Base-by-base conservation (phyloP, 1,284 basidiomycete genomes). In the Melampsora americana region DNA sequence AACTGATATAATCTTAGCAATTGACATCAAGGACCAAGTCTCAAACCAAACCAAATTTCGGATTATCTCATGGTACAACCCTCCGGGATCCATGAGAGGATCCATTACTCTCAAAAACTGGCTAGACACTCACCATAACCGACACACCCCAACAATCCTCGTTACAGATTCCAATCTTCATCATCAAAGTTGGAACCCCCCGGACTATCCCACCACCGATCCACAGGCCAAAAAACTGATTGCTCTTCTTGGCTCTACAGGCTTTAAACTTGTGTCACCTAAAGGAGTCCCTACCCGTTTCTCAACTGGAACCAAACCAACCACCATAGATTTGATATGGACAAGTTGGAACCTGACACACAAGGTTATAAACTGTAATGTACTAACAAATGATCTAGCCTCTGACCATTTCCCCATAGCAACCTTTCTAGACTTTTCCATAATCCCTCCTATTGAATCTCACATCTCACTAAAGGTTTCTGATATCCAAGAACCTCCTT, bases 401-500 rank as follows among this genome's bases (percentile, higher is more conserved):
- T 70, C 68, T 6, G 68, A 70, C 23, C 68, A 70, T 39, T 59
- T 60, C 28, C 68, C 68, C 23, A 70, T 70, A 20, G n/a, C 46
- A 11, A 50, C 66, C n/a, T n/a, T n/a, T n/a, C n/a, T n/a, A n/a
- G n/a, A n/a, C 30, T 4, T 28, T 61, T 12, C 11, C 11, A 6
- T 3, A 16, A 56, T 39, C n/a, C n/a, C 9, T 35, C 23, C 9
- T 28, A 56, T 6, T 30, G 5, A 5, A 28, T 3, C 20, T 42
- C 50, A 61, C 9, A 35, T 56, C 42, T 30, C 26, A 1, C 23
- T 70, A 23, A 4, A 26, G 2, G 16, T 70, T 1, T 28, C 32
- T 1, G 56, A 61, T 20, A 3, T 70, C 11, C 14, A 70, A 11
- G 2, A 26, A 9, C 16, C 1, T 26, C 1, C 1, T 12, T 61